Percentiles rank a stretch among this genome's conserved stretches.
These are phyloP conservation scores for Beta vulgaris DNA, from an alignment of 148 eudicot genomes.

Conservation along the genomic window DNA sequence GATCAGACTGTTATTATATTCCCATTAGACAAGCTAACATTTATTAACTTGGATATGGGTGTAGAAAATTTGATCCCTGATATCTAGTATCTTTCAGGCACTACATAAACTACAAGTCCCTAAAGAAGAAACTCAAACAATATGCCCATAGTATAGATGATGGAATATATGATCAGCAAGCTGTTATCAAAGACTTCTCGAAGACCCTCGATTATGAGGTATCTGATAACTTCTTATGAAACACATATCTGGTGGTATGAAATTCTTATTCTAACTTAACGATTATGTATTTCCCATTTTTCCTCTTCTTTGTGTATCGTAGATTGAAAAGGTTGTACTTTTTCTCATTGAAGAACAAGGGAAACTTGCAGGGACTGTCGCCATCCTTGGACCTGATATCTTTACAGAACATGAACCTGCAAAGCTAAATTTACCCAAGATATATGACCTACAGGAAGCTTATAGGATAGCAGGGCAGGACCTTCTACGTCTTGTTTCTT, in stretches of 20 bases:
- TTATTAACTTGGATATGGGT: background rate
- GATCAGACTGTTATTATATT: no score
- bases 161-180: slow-evolving; percentile 47
- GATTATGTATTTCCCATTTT: background rate
- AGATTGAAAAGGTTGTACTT: slow-evolving; percentile 80
- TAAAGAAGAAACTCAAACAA: slow-evolving; percentile 65
- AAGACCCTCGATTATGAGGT: slow-evolving; percentile 70
- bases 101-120: slow-evolving; percentile 60
- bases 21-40: background rate
- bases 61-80: background rate
- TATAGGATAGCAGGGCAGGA: slow-evolving; percentile 72
- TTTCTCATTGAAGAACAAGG: slow-evolving; percentile 87
- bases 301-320: slow-evolving; percentile 17
- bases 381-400: slow-evolving; percentile 35
- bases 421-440: slow-evolving; percentile 53
- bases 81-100: slow-evolving; percentile 23
- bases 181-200: slow-evolving; percentile 61
- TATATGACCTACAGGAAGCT: slow-evolving; percentile 56
- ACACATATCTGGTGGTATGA: background rate
- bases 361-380: slow-evolving; percentile 57
- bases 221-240: background rate
- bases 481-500: slow-evolving; percentile 65
- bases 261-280: background rate
- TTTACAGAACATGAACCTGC: slow-evolving; percentile 45
- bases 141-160: slow-evolving; percentile 47